Base-by-base conservation (phyloP, 371 early-diverging fungal genomes). In the Rhizopus microsporus region DNA sequence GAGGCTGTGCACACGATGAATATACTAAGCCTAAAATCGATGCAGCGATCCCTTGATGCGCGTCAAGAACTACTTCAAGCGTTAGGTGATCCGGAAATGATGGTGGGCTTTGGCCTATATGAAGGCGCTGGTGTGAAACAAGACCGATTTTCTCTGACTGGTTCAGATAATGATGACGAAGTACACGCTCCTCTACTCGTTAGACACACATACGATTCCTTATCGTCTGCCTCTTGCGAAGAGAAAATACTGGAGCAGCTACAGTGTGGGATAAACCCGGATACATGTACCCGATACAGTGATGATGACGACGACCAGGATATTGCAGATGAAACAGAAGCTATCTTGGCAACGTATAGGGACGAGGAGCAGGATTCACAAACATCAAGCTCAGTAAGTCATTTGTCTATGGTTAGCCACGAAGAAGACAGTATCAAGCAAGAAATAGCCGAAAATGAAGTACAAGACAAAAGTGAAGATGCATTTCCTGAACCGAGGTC, bases 1-100 rank as follows among this genome's bases (percentile, higher is more conserved):
- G 73, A 76, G 44, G 76, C 73, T 1, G 71, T 71, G 3, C 73
- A 62, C 54, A 68, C 76, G 3, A 70, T 76, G 67, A 76, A 72
- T 9, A 65, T 72, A 3, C 34, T 76, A 8, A 63, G 76, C 17
- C 59, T 76, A 15, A 68, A 71, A 37, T 37, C 62, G 15, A 68
- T 76, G 76, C 71, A 72, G 43, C 50, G 71, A 17, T 64, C 66
- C 5, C 29, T 75, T 5, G 67, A 75, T 43, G 66, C 72, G 39
- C 67, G 75, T 17, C 72, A 67, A 35, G 71, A 66, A 50, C 34
- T 75, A 38, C 55, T 71, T 7, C 62, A 67, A 33, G 61, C 62
- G 5, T 46, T 67, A n/a, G 62, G 57, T 2, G 62, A 63, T 35
- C 60, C 68, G 13, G 57, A 59, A 16, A 38, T 62, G 8, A 62